Evolutionary conservation across 2,329 filamentous ascomycete species (phyloP), one percentile per base, ranked within the genome.

Genomic region (Epichloe uncinata): DNA sequence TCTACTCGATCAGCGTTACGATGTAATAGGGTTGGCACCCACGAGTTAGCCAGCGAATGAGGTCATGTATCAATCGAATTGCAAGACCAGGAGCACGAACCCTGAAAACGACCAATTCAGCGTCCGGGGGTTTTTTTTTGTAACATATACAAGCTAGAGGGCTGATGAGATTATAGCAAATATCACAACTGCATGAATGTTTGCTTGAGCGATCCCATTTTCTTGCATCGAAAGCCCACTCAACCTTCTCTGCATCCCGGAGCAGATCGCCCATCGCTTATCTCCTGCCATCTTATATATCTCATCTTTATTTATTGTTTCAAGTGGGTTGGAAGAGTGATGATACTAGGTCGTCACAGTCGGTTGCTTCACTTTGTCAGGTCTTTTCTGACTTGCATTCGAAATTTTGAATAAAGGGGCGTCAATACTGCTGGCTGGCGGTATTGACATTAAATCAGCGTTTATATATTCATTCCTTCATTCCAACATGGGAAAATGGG

Each of bases 391-490:
- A 18, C 44, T 43, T 18, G 15, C 26, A 38, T n/a, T 35, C 5
- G 30, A 20, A 12, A 5, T 44, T 34, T 34, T 50, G 47, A 33
- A 42, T 40, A 50, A 41, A 9, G 41, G 41, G 18, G 44, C 35
- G 42, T 50, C 26, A 34, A 47, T 33, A 12, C 30, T 36, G 46
- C 46, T 26, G 30, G 51, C 44, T 33, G 47, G 51, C 44, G 41
- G 36, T 18, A 44, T 15, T 44, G 41, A 26, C 45, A 45, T 38
- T 34, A 42, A 42, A 18, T 42, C 26, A 36, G 15, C 20, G 8
- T 42, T 15, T 20, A 26, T 16, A 18, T 42, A 9, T 42, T n/a
- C 11, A n/a, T 15, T 33, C 12, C 5, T 42, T n/a, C 11, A n/a
- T 15, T 33, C 12, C 5, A 50, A 47, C 3, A 34, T 44, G 22